A percentile compares a stretch with the other conserved stretches of the same genome.
Evolutionary conservation across 257 asterid genomes (phyloP).

Genomic region (Knoxia roxburghii): DNA sequence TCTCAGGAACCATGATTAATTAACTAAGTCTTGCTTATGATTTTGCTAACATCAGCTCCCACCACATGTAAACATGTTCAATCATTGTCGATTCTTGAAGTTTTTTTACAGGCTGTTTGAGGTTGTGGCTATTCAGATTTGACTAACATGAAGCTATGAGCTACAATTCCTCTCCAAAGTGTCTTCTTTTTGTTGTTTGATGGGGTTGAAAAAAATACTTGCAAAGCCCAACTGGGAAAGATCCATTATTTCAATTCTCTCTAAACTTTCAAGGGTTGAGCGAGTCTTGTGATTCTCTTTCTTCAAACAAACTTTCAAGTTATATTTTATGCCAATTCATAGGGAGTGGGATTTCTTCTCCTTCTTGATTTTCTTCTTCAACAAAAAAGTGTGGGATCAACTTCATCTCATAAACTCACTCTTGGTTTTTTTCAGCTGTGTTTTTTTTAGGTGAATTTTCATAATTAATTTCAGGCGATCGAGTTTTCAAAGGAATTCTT

Average conservation of each 20-base stretch:
- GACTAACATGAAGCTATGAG: too few relatives aligned
- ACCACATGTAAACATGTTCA: conserved; percentile 3
- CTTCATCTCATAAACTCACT: neutral
- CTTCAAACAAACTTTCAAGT: neutral
- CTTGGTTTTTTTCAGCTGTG: neutral
- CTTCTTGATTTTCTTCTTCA: neutral
- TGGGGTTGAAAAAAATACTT: too few relatives aligned
- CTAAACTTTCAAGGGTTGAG: neutral
- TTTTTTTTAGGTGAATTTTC: neutral
- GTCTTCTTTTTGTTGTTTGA: too few relatives aligned
- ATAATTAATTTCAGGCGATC: too few relatives aligned
- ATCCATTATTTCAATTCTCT: too few relatives aligned
- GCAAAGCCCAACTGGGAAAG: too few relatives aligned
- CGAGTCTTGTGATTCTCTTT: neutral
- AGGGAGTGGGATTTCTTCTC: neutral
- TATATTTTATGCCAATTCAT: conserved; percentile 19
- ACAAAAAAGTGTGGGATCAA: neutral
- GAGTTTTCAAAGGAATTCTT: neutral
- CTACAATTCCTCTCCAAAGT: too few relatives aligned
- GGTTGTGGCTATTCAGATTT: neutral
- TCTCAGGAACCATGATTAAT: neutral
- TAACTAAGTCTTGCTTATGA: neutral
- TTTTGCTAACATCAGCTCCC: neutral
- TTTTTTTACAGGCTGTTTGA: conserved; percentile 3
- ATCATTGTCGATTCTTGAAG: neutral